These are phyloP conservation scores for Euphrasia arctica DNA, from an alignment of 305 asterid species.

Conservation along the genomic window DNA sequence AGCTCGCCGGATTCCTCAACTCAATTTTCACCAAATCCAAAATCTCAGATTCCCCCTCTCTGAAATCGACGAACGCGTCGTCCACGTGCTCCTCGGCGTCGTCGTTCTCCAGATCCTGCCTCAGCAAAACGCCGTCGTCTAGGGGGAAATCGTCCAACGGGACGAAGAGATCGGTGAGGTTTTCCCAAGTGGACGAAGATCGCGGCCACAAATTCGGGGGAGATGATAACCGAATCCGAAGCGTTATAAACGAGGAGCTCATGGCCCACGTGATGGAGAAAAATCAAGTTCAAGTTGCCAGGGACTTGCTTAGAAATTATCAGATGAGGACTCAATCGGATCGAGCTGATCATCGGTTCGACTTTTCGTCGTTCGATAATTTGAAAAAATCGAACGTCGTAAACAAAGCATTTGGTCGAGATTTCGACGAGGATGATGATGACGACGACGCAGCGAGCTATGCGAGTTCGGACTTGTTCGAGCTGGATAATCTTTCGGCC, in stretches of 20 bases:
- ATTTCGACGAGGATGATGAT: conserved; percentile 23
- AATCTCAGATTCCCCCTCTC: conserved; percentile 35
- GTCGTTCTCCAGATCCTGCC: conserved; percentile 78
- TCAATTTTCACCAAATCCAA: conserved; percentile 65
- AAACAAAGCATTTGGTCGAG: conserved; percentile 6
- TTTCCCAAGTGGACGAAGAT: conserved; percentile 67
- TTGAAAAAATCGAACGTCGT: conserved; percentile 28
- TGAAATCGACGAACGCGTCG: conserved; percentile 54
- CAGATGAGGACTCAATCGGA: conserved; percentile 42
- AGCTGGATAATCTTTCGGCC: conserved; percentile 76
- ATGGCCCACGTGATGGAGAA: conserved; percentile 56
- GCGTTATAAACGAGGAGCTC: conserved; percentile 39
- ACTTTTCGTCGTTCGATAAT: conserved; percentile 22
- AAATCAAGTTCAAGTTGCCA: conserved; percentile 54
- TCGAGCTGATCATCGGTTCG: conserved; percentile 5
- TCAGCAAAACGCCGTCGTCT: conserved; percentile 76
- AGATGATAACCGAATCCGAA: conserved; percentile 23
- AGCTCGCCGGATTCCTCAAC: conserved; percentile 68
- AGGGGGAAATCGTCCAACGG: conserved; percentile 44
- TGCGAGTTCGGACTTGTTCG: conserved; percentile 89
- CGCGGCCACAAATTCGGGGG: conserved; percentile 31
- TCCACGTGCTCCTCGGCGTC: conserved; percentile 86
- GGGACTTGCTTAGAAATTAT: conserved; percentile 54
- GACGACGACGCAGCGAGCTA: conserved; percentile 71
- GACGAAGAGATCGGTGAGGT: conserved; percentile 68